phyloP scores from a whole-genome alignment of 108 stramenopile genomes.

The Hondaea fermentalgiana region DNA sequence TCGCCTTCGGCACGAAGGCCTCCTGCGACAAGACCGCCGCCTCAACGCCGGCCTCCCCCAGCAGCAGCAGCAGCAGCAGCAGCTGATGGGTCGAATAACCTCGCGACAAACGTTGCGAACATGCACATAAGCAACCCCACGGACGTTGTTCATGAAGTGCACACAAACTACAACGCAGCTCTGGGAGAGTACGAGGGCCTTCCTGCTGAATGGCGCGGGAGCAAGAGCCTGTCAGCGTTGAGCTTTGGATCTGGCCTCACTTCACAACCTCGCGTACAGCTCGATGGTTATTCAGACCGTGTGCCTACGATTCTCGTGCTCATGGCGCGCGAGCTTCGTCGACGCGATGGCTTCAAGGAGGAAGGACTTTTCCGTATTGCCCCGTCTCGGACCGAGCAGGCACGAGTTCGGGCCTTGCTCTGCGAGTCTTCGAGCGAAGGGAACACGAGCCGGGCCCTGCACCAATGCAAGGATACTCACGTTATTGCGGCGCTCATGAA shows the following conservation, averaged over 20 bases:
- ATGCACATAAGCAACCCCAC: background rate
- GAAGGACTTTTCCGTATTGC: constrained; percentile 8
- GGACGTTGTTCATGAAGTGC: background rate
- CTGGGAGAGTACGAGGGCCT: background rate
- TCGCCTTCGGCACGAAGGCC: too few relatives aligned
- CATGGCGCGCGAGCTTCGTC: background rate
- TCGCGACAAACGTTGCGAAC: too few relatives aligned
- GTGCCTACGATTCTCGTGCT: background rate
- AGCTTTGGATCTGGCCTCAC: background rate
- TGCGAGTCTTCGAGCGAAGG: background rate
- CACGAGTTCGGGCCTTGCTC: background rate
- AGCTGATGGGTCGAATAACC: too few relatives aligned
- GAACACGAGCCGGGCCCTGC: background rate
- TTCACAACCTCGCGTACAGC: background rate
- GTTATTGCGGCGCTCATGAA: constrained; percentile 10
- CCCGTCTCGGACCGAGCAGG: background rate
- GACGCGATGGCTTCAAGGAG: background rate
- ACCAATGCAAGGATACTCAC: background rate
- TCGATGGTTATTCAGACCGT: background rate
- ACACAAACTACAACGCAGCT: background rate
- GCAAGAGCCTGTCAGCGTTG: background rate
- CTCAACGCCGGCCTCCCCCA: too few relatives aligned
- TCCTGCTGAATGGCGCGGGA: background rate
- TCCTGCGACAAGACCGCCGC: too few relatives aligned
- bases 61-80: too few relatives aligned